Evolutionary conservation across 164 flowering plant species (phyloP).

Genomic region (Pachysandra terminalis): DNA sequence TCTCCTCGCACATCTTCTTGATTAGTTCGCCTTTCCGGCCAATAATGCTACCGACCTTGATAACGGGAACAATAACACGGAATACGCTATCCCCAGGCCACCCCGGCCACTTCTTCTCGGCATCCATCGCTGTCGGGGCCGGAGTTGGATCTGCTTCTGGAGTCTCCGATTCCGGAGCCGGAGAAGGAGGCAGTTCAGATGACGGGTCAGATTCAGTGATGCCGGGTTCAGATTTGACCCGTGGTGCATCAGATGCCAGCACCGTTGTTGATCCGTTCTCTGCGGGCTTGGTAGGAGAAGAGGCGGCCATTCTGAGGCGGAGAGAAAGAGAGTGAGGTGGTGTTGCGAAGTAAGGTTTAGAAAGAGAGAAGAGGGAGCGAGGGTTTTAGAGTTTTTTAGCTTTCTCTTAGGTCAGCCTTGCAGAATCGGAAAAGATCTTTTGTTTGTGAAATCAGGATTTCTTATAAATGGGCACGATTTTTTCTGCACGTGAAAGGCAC

Average conservation of each 20-base stretch:
- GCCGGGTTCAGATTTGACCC: background rate
- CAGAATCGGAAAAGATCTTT: no score
- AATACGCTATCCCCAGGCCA: slow-evolving; percentile 93
- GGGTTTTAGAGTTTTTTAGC: no score
- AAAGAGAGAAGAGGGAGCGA: no score
- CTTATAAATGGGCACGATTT: no score
- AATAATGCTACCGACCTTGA: slow-evolving; percentile 87
- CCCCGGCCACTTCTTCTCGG: slow-evolving; percentile 69
- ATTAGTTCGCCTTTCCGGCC: slow-evolving; percentile 91
- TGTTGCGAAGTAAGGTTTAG: background rate
- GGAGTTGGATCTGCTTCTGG: background rate
- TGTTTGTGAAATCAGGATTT: no score
- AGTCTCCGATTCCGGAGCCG: background rate
- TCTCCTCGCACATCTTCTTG: slow-evolving; percentile 90
- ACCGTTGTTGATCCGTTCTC: slow-evolving; percentile 7
- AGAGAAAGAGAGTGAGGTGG: background rate
- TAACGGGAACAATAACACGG: slow-evolving; percentile 73
- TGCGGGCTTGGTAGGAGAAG: background rate
- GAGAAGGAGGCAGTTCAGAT: background rate
- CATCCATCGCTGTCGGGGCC: background rate
- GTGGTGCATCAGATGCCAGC: background rate
- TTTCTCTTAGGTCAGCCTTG: no score
- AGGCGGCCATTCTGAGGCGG: background rate
- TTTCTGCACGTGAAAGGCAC: no score
- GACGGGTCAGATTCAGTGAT: background rate